phyloP scores from a whole-genome alignment of 306 rosid species.

The Vigna reflexopilosa region DNA sequence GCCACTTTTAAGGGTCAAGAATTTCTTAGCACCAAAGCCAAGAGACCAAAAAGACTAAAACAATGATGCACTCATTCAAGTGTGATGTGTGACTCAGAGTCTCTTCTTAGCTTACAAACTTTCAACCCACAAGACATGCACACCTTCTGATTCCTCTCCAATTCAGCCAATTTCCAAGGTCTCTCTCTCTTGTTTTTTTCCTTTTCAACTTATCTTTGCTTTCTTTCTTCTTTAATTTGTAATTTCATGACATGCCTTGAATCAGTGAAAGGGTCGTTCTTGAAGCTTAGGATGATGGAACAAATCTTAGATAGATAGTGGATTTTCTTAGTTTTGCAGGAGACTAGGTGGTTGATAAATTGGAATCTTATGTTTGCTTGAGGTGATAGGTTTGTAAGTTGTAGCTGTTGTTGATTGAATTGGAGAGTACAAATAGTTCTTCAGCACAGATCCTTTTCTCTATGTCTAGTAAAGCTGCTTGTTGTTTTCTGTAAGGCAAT shows the following conservation, averaged over 20 bases:
- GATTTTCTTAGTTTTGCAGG: not conserved
- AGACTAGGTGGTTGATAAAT: not conserved
- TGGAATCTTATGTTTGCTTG: not conserved
- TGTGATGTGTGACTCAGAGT: slow-evolving; percentile 18
- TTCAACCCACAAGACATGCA: slow-evolving; percentile 40
- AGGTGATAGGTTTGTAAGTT: not conserved
- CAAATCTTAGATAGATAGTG: not conserved
- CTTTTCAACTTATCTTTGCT: not conserved
- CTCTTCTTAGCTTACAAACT: slow-evolving; percentile 25
- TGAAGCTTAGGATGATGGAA: slow-evolving; percentile 2
- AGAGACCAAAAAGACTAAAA: slow-evolving; percentile 36
- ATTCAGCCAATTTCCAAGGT: slow-evolving; percentile 26
- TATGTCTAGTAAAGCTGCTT: slow-evolving; percentile 2
- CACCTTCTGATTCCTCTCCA: slow-evolving; percentile 31
- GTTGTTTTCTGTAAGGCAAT: slow-evolving; percentile 30
- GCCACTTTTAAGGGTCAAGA: slow-evolving; percentile 34
- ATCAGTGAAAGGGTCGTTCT: slow-evolving; percentile 3
- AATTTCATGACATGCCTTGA: slow-evolving; percentile 32
- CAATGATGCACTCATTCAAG: slow-evolving; percentile 11
- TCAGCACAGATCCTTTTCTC: not conserved
- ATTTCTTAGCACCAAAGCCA: slow-evolving; percentile 43
- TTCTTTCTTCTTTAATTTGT: not conserved
- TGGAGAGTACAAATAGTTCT: not conserved
- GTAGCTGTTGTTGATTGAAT: not conserved
- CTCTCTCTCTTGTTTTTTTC: slow-evolving; percentile 5